These are phyloP conservation scores for Melocanna baccifera DNA, from an alignment of 176 grass and related monocot species.

Conservation along the genomic window DNA sequence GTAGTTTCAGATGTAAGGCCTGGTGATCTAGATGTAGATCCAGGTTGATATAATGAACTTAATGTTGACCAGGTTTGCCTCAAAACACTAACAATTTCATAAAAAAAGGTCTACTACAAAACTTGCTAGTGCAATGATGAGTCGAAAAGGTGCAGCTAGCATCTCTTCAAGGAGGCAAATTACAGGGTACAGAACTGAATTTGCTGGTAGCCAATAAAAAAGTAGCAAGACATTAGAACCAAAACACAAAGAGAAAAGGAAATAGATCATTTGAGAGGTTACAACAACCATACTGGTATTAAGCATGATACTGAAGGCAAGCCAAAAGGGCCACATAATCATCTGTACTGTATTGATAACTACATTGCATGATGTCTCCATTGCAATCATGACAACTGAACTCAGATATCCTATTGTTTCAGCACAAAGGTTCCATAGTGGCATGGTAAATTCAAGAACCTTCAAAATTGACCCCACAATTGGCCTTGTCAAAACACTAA, in stretches of 20 bases:
- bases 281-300: slow-evolving; percentile 54
- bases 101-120: slow-evolving; percentile 50
- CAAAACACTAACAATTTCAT: slow-evolving; percentile 46
- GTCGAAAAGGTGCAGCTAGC: slow-evolving; percentile 53
- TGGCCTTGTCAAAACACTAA: slow-evolving; percentile 72
- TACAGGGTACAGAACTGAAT: slow-evolving; percentile 67
- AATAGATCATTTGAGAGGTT: slow-evolving; percentile 7
- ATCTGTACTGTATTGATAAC: slow-evolving; percentile 47
- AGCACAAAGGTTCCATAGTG: slow-evolving; percentile 71
- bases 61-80: slow-evolving; percentile 60
- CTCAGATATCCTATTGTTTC: slow-evolving; percentile 50
- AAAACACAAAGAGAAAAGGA: background rate
- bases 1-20: slow-evolving; percentile 47
- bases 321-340: slow-evolving; percentile 79
- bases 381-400: slow-evolving; percentile 47
- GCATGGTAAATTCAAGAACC: slow-evolving; percentile 64
- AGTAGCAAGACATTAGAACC: slow-evolving; percentile 1
- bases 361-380: slow-evolving; percentile 64
- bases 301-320: slow-evolving; percentile 51
- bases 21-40: slow-evolving; percentile 49
- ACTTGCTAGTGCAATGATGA: slow-evolving; percentile 53
- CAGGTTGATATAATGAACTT: slow-evolving; percentile 67
- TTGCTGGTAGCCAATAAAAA: slow-evolving; percentile 48
- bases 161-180: slow-evolving; percentile 69
- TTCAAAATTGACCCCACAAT: slow-evolving; percentile 67